Conservation (phyloP, 2,329 filamentous ascomycete genomes). For the Intubia oerlemansii region DNA sequence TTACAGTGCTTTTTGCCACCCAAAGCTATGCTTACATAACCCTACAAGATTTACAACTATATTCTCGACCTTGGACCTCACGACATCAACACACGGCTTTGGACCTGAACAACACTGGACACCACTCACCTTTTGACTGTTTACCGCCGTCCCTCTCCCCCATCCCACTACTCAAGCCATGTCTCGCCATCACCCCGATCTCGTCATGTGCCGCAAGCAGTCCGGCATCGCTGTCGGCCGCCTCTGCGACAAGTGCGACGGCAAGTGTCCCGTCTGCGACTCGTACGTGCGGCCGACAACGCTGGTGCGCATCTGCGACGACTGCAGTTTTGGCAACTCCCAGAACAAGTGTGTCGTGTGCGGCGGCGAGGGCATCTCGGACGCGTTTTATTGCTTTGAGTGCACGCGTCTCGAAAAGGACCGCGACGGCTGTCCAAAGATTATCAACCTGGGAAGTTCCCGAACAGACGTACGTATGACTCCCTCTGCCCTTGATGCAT, state of each 20-base stretch:
- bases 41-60: no score
- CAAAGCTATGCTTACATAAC: no score
- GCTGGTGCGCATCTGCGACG: constrained; percentile 94
- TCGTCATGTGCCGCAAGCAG: constrained; percentile 99
- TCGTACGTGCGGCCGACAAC: constrained; percentile 97
- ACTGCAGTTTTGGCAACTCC: constrained; percentile 98
- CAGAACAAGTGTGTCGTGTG: constrained; percentile 99
- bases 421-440: constrained; percentile 93
- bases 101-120: no score
- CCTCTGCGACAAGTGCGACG: constrained; percentile 98
- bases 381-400: constrained; percentile 98
- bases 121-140: no score
- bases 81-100: no score
- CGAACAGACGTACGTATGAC: constrained; percentile 68
- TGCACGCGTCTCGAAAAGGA: constrained; percentile 95
- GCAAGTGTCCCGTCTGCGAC: constrained; percentile 97
- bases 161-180: no score
- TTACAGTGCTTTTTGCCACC: no score
- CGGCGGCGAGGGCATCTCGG: constrained; percentile 84
- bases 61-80: no score
- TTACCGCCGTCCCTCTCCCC: no score
- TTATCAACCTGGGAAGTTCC: constrained; percentile 91
- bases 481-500: constrained; percentile 1
- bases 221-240: constrained; percentile 93
- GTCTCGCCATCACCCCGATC: constrained; percentile 92